A percentile compares a stretch with the other conserved stretches of the same genome.
Conservation (phyloP, 768 basidiomycete genomes). For the Phlebiopsis flavidoalba region DNA sequence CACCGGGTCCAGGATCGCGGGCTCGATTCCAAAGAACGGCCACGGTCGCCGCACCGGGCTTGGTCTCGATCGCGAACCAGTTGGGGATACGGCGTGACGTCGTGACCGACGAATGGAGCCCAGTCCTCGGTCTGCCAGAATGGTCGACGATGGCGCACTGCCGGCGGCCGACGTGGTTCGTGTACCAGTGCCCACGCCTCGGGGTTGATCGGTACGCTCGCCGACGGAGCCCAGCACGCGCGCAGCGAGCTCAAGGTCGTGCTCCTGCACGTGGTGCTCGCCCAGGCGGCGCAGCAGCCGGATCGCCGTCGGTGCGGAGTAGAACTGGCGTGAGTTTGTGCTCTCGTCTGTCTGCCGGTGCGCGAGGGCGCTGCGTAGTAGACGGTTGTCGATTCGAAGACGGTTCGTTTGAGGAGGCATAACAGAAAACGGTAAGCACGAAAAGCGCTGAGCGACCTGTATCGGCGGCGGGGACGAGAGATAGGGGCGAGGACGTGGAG, state of each 20-base stretch:
- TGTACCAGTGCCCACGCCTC: conserved; percentile 99
- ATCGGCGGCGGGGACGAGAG: too few species aligned
- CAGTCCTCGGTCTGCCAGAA: conserved; percentile 99
- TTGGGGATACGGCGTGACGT: conserved; percentile 94
- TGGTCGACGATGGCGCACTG: conserved; percentile 91
- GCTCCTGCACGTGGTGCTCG: conserved; percentile 73
- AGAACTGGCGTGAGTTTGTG: conserved; percentile 95
- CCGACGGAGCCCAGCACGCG: conserved; percentile 91
- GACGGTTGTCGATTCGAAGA: conserved; percentile 96
- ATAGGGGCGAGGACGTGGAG: too few species aligned
- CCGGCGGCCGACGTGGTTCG: conserved; percentile 83
- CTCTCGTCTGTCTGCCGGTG: conserved; percentile 92
- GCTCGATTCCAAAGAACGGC: conserved; percentile 96
- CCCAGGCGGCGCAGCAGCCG: conserved; percentile 85
- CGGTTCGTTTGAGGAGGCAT: conserved; percentile 74
- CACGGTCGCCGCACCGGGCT: conserved; percentile 94
- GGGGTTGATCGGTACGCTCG: conserved; percentile 97
- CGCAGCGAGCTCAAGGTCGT: conserved; percentile 72
- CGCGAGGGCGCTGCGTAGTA: conserved; percentile 96
- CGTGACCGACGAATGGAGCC: conserved; percentile 89
- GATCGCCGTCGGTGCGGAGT: conserved; percentile 93
- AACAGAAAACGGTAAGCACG: too few species aligned
- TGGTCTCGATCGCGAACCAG: conserved; percentile 94
- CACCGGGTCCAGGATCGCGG: conserved; percentile 83
- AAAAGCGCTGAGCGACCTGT: too few species aligned